These are phyloP conservation scores for Globisporangium canariense DNA, from an alignment of 352 stramenopile genomes.

Conservation along the genomic window DNA sequence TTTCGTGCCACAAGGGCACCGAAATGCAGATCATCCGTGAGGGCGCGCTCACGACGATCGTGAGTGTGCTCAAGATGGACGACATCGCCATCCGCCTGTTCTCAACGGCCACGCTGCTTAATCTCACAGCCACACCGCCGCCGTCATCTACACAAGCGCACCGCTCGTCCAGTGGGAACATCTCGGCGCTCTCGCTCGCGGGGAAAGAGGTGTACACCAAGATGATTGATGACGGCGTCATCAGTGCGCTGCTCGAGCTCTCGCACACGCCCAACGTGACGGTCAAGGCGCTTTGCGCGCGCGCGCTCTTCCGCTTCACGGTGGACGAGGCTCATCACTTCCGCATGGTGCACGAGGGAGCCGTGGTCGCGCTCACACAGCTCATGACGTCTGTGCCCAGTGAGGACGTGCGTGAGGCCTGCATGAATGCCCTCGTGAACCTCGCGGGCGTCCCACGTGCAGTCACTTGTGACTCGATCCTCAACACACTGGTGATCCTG, in stretches of 20 bases:
- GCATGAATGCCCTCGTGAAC: constrained; percentile 73
- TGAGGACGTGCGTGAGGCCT: constrained; percentile 53
- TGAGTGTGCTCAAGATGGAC: constrained; percentile 62
- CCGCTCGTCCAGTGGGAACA: constrained; percentile 3
- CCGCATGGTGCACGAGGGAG: constrained; percentile 73
- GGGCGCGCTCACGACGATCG: constrained; percentile 56
- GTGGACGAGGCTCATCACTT: constrained; percentile 76
- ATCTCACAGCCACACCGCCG: constrained; percentile 37
- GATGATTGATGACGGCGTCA: constrained; percentile 73
- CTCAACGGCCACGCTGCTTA: constrained; percentile 68
- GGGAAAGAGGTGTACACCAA: constrained; percentile 55
- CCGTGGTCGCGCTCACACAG: constrained; percentile 59
- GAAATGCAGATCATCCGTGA: constrained; percentile 72
- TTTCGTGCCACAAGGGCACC: constrained; percentile 73
- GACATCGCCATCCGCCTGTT: constrained; percentile 64
- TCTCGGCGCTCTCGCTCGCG: constrained; percentile 20
- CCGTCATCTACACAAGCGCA: constrained; percentile 5
- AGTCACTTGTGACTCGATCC: constrained; percentile 65
- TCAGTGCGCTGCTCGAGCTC: constrained; percentile 59
- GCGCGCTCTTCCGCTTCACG: constrained; percentile 66
- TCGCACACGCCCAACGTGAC: constrained; percentile 57
- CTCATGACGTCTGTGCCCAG: constrained; percentile 49
- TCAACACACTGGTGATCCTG: constrained; percentile 49
- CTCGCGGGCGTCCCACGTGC: constrained; percentile 63
- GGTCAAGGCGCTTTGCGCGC: constrained; percentile 67